These are phyloP conservation scores for Volvox reticuliferus DNA, from an alignment of 139 green algal genomes.

Conservation along the genomic window DNA sequence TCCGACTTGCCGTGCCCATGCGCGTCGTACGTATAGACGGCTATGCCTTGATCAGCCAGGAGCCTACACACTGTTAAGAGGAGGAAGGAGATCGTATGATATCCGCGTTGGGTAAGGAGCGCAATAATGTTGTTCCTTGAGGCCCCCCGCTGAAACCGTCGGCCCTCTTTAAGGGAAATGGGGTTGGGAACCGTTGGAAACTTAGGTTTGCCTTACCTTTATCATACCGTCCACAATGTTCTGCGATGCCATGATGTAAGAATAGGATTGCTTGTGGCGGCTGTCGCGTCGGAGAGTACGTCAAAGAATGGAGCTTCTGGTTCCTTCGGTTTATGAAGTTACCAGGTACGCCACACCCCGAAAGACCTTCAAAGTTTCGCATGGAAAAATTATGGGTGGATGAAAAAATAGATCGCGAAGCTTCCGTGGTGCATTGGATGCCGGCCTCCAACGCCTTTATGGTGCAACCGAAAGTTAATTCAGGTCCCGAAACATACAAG, in stretches of 20 bases:
- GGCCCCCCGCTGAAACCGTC: too few species aligned
- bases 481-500: too few species aligned
- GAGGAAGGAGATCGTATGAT: neutral
- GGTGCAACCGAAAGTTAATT: too few species aligned
- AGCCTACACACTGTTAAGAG: conserved; percentile 45
- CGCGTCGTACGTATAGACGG: conserved; percentile 61
- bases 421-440: too few species aligned
- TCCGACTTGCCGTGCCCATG: conserved; percentile 63
- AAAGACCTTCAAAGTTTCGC: neutral
- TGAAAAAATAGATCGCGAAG: too few species aligned
- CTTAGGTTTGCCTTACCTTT: conserved; percentile 33
- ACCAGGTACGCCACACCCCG: neutral
- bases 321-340: conserved; percentile 10
- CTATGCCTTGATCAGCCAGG: conserved; percentile 52
- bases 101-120: too few species aligned
- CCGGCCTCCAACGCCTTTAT: too few species aligned
- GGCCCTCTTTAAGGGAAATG: too few species aligned
- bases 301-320: neutral
- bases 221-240: conserved; percentile 72
- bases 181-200: too few species aligned
- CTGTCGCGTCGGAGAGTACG: neutral
- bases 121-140: too few species aligned
- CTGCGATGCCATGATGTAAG: conserved; percentile 73
- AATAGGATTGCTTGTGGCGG: conserved; percentile 54
- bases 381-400: neutral